Conservation (phyloP, 2,329 filamentous ascomycete genomes). For the Cladosporium sphaerospermum region DNA sequence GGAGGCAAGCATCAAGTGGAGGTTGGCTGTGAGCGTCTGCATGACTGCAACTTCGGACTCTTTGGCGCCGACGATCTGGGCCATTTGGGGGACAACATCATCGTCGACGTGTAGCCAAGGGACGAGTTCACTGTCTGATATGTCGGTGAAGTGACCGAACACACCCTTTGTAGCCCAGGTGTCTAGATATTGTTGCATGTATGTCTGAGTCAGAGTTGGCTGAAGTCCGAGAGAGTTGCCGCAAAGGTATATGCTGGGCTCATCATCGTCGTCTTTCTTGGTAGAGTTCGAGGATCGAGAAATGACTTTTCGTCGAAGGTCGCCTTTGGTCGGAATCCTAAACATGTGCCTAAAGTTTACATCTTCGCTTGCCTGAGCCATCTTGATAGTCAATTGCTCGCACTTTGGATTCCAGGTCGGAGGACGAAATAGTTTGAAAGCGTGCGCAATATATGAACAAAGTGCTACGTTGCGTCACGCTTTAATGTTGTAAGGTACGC, state of each 20-base stretch:
- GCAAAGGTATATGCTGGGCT: conserved; percentile 69
- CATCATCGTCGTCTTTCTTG: conserved; percentile 17
- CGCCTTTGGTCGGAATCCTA: conserved; percentile 11
- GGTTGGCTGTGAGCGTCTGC: conserved; percentile 76
- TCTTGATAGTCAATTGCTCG: neutral
- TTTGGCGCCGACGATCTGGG: conserved; percentile 67
- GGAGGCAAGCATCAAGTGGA: conserved; percentile 76
- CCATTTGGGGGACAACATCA: conserved; percentile 62
- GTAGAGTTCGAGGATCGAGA: neutral
- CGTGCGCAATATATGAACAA: no score
- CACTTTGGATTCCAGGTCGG: no score
- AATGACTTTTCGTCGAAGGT: conserved; percentile 7
- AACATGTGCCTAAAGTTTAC: conserved; percentile 9
- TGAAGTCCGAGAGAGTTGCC: conserved; percentile 87
- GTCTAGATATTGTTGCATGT: conserved; percentile 66
- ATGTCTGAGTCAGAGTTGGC: conserved; percentile 59
- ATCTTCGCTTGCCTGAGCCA: conserved; percentile 3
- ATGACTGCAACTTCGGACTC: conserved; percentile 75
- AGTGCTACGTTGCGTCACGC: no score
- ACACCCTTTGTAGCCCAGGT: conserved; percentile 84
- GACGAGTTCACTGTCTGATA: conserved; percentile 61
- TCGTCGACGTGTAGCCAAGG: conserved; percentile 77
- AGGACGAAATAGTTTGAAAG: no score
- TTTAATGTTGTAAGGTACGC: no score
- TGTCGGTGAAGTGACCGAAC: conserved; percentile 69